Evolutionary conservation across 2,329 filamentous ascomycete genomes (phyloP), one percentile per base, ranked within the genome.

Genomic region (Arthrobotrys sphaeroides): DNA sequence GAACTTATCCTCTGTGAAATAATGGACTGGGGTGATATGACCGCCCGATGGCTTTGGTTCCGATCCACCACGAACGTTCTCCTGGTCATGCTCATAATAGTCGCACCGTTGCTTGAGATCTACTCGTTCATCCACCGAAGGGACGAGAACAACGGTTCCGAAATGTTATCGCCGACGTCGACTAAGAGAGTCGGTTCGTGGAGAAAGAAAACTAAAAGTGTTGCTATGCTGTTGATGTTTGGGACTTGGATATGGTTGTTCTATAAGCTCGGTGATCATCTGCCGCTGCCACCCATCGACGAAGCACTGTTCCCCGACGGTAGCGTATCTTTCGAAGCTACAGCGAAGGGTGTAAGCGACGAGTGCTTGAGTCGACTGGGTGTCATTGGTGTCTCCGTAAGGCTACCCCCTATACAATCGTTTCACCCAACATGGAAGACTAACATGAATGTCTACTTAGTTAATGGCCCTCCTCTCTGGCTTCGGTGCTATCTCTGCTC

Each of bases 381-480:
- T 10, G 90, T 96, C 42, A 92, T 96, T 77, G 93, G 93, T 2
- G 78, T 80, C 40, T 79, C 79, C 10, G 79, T 80, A 73, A 69
- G 78, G 73, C 26, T 9, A 55, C 42, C 26, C n/a, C 26, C 43
- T 12, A 18, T 40, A 49, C 16, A 10, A 7, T 6, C 22, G 1
- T 24, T 43, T 16, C 3, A 18, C 22, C 24, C 47, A n/a, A 9
- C 5, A 16, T 24, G 16, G 26, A 16, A 36, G 26, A n/a, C 66
- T 70, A 70, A 74, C 22, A 22, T 4, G 5, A n/a, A 18, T 5
- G 5, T 38, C 12, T 45, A 13, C 95, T 67, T 90, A 90, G 53
- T 83, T 95, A 62, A 96, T 96, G 92, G 93, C 92, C 13, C 86
- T 94, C 12, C 84, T 96, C n/a, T 92, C 92, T 5, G 93, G 93